Percentiles rank a stretch among this genome's conserved stretches.
Evolutionary conservation across 352 stramenopile genomes (phyloP).

Genomic region (Phytophthora multivora): DNA sequence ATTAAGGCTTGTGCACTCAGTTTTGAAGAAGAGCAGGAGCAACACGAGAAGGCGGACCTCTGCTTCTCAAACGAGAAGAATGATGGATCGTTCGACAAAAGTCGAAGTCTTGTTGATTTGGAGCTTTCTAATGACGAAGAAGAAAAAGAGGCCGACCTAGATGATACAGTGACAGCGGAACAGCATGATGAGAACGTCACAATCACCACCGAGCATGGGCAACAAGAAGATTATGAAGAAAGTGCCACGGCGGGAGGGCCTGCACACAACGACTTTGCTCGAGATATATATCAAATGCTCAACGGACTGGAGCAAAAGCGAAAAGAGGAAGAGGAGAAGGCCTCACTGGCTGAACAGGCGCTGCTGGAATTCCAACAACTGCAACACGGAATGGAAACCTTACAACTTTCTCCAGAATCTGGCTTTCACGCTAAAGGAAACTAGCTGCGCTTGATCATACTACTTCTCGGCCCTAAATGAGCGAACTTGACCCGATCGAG

Average conservation of each 20-base stretch:
- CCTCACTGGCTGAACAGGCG: constrained; percentile 46
- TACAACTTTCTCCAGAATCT: constrained; percentile 30
- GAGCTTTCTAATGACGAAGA: constrained; percentile 41
- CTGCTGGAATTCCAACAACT: constrained; percentile 58
- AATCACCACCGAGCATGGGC: constrained; percentile 3
- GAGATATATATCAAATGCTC: constrained; percentile 69
- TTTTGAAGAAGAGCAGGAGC: constrained; percentile 11
- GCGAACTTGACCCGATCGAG: constrained; percentile 44
- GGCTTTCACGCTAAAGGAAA: constrained; percentile 11
- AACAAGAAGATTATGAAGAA: constrained; percentile 9
- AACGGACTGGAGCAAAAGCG: constrained; percentile 57
- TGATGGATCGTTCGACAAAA: constrained; percentile 2
- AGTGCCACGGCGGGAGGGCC: constrained; percentile 1
- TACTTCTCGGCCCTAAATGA: constrained; percentile 44
- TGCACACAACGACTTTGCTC: constrained; percentile 40
- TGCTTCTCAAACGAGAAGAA: constrained; percentile 3
- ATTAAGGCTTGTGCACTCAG: constrained; percentile 2
- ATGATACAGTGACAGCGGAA: constrained; percentile 5
- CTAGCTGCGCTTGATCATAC: constrained; percentile 4
- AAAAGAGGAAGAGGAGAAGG: constrained; percentile 72
- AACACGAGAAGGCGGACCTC: neutral
- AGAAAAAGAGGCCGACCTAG: constrained; percentile 33
- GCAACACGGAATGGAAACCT: constrained; percentile 40
- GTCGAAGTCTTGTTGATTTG: constrained; percentile 10
- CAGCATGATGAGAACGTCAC: neutral